Base-by-base conservation (phyloP, 139 green algal species). In the Closterium sp. region DNA sequence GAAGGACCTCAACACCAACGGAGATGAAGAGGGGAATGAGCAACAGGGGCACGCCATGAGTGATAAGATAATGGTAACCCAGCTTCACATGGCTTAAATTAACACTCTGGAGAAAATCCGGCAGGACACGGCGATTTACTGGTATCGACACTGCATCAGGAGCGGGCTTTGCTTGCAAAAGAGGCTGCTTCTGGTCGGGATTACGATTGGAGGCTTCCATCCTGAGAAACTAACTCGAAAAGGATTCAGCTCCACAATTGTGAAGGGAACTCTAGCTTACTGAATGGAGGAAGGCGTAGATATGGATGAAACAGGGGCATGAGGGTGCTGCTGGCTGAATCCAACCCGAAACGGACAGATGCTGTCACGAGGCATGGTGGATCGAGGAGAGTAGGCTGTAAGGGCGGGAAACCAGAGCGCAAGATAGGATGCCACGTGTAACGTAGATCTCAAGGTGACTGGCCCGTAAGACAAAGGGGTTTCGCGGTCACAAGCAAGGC, bases 1-100 rank as follows among this genome's bases (percentile, higher is more conserved):
- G 50, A 89, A 89, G 70, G 50, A 95, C 32, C 50, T 92, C 70
- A 38, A 90, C 24, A 24, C 70, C 11, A 86, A 94, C 22, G 87
- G 45, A 88, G 94, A 45, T 95, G 96, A 94, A 32, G 32, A 98
- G 87, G 17, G 97, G 95, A 1, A 98, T 89, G 7, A 98, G 93
- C 1, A 96, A 91, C 50, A 98, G 92, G n/a, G 95, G 97, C 9
- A 97, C 85, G 85, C 70, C 92, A 90, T 98, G 96, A 17, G 92
- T 94, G 34, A 96, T 96, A 9, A 98, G 87, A 17, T 97, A 42
- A 31, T 97, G 96, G 88, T 98, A 98, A 34, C 97, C 97, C 19
- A 97, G 95, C 89, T 97, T 98, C 73, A 99, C 97, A 92, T 99
- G 98, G 86, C 98, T 99, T 1, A 99, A 88, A 0, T 95, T 97